Base-by-base conservation (phyloP, 306 rosid genomes). In the Echinosophora koreensis region DNA sequence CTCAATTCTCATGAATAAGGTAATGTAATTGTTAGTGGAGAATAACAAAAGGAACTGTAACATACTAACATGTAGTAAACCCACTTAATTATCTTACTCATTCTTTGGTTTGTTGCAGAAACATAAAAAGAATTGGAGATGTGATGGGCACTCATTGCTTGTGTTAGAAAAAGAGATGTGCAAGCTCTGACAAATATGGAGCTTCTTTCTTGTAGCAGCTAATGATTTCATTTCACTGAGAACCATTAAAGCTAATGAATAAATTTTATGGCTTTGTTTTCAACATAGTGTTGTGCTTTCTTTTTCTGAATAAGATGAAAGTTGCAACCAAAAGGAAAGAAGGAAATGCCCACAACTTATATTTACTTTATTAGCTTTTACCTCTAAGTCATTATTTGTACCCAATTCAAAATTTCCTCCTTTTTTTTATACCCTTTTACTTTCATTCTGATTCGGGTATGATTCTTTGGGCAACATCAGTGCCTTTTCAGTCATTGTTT, bases 161-260 rank as follows among this genome's bases (percentile, higher is more conserved):
- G 77, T 78, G 85, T 52, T 73, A 69, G 61, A 77, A 77, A 77
- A 81, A 74, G 81, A 73, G 50, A 44, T 27, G 83, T 47, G 79
- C 82, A 82, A 77, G 55, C 66, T 73, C 76, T 72, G 86, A 79
- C 57, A 82, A 77, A 82, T 80, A 57, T 77, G 88, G 82, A 77
- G 78, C 47, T 80, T 77, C 77, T 69, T 76, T 70, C 30, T 70
- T 82, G 69, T 73, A 70, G 83, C 80, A 64, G 83, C 73, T 73
- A 78, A 81, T 84, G 80, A 86, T 89, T 82, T 85, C 82, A 76
- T 89, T 82, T 85, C 82, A 76, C 81, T 50, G 66, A 68, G 79
- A 73, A 66, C 18, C 77, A 62, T 62, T 75, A 68, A 81, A 72
- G 72, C 35, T 74, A 55, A 77, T 37, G 61, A 59, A 63, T 70